Evolutionary conservation across 345 rosid species (phyloP), one percentile per base, ranked within the genome.

Genomic region (Heritiera littoralis): DNA sequence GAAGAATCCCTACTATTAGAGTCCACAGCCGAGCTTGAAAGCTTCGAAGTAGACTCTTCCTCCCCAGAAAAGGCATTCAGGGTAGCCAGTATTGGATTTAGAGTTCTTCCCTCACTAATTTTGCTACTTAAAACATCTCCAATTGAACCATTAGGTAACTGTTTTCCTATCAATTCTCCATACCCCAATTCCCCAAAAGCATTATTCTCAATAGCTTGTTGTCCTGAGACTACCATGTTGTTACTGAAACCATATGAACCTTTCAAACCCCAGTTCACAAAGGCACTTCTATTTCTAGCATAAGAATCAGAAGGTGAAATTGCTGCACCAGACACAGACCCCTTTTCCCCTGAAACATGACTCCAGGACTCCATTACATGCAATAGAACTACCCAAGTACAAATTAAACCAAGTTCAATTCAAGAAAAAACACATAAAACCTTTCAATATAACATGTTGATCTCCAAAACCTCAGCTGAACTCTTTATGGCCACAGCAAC

Each of bases 331-430:
- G 86, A 70, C 13, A 69, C 78, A 28, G 74, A 60, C 5, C 75
- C 89, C 56, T 81, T 86, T 68, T 84, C 87, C 72, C 83, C 86
- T 73, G 84, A 79, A 61, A 83, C 83, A 83, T 63, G 86, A 79
- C 84, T 84, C 90, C 91, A 86, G 81, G 89, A 82, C 78, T 88
- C 90, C 90, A 88, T 90, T 75, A 74, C 52, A 66, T 20, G 55
- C 49, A 74, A 70, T 56, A 46, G 23, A 75, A 74, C 20, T 7
- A 77, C 56, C 66, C 70, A 70, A 64, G 60, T 56, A 55, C 35
- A 40, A 80, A 3, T 12, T 51, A 77, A 75, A 78, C 69, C 63
- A 63, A 80, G 77, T 63, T 66, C 49, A 79, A 66, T 20, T 66
- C 75, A 59, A 79, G 65, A 17, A 45, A 81, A 3, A 65, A 69